Conservation (phyloP, 805 yeast genomes). For the Candida suzukii region DNA sequence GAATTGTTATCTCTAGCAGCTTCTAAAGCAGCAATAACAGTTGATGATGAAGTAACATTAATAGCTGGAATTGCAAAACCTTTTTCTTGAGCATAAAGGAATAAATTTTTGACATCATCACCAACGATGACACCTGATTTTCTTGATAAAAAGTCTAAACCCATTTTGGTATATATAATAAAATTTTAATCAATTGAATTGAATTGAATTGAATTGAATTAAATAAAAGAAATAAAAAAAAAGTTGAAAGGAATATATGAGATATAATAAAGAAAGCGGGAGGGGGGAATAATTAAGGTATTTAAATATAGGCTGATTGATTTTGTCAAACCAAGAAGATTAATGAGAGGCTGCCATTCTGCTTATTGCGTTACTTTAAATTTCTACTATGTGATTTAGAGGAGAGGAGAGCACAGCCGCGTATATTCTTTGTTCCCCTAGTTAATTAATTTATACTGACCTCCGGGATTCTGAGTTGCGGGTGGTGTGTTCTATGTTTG, state of each 20-base stretch:
- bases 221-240: too few species aligned
- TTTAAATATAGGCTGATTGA: background rate
- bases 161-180: slow-evolving; percentile 11
- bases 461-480: slow-evolving; percentile 1
- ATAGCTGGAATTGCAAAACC: slow-evolving; percentile 98
- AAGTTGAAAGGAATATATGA: too few species aligned
- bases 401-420: too few species aligned
- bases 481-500: too few species aligned
- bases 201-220: background rate
- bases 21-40: slow-evolving; percentile 93
- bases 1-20: slow-evolving; percentile 93
- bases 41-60: slow-evolving; percentile 96
- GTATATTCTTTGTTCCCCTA: too few species aligned
- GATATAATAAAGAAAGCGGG: too few species aligned
- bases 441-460: background rate
- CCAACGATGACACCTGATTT: slow-evolving; percentile 98
- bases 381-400: too few species aligned
- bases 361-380: too few species aligned
- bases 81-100: slow-evolving; percentile 87
- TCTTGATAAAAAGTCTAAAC: slow-evolving; percentile 68
- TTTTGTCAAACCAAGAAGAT: background rate
- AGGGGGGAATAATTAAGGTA: background rate
- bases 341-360: too few species aligned
- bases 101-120: slow-evolving; percentile 83
- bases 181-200: background rate